These are phyloP conservation scores for Saprolegnia diclina DNA, from an alignment of 352 stramenopile species.

Conservation along the genomic window DNA sequence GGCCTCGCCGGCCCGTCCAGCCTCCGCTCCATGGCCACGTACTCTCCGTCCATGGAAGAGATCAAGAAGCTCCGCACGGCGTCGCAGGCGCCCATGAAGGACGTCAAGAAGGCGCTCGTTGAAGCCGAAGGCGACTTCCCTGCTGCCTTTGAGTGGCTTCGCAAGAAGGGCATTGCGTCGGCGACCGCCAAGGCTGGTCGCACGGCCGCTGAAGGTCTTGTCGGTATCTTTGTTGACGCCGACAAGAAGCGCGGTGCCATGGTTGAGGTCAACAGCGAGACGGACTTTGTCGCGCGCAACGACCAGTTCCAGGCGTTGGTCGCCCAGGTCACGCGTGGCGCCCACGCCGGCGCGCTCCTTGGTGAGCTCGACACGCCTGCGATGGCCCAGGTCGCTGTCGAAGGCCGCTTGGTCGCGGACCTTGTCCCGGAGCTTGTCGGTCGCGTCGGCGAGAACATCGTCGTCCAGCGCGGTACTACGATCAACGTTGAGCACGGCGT, in stretches of 20 bases:
- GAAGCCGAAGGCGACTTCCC: conserved; percentile 75
- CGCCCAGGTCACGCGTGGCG: conserved; percentile 41
- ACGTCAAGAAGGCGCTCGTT: conserved; percentile 85
- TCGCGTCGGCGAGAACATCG: conserved; percentile 84
- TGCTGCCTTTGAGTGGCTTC: conserved; percentile 82
- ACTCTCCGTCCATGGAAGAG: conserved; percentile 78
- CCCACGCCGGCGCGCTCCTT: conserved; percentile 28
- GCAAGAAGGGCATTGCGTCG: conserved; percentile 81
- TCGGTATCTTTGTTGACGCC: conserved; percentile 64
- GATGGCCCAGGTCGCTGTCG: conserved; percentile 43
- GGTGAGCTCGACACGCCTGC: conserved; percentile 36
- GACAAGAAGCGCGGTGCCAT: conserved; percentile 64
- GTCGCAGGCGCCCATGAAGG: conserved; percentile 82
- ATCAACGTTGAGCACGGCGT: conserved; percentile 59
- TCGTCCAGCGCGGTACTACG: conserved; percentile 63
- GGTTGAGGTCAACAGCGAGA: conserved; percentile 93
- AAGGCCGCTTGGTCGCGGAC: conserved; percentile 57
- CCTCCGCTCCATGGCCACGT: conserved; percentile 44
- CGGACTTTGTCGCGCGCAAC: conserved; percentile 93
- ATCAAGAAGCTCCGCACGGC: conserved; percentile 84
- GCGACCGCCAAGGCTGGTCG: conserved; percentile 74
- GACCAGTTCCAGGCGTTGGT: conserved; percentile 85
- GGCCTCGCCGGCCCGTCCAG: neutral
- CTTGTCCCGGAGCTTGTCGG: conserved; percentile 73
- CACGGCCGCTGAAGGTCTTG: conserved; percentile 68